Conservation (phyloP, 805 yeast species). For the Monosporozyma servazzii region DNA sequence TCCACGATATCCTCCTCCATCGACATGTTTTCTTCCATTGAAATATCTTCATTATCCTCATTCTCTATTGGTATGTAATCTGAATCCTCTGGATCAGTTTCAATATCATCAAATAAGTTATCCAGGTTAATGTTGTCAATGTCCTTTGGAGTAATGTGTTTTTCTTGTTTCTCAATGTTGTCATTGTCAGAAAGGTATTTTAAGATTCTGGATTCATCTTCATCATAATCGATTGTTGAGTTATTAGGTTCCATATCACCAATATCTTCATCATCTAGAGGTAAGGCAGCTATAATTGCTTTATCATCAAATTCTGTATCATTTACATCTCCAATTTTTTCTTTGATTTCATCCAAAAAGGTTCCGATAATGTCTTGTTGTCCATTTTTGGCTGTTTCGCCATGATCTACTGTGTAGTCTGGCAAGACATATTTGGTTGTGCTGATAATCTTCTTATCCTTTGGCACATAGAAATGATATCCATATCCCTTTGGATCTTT, state of each 20-base stretch:
- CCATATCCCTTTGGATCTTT: too few species aligned
- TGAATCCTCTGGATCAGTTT: background rate
- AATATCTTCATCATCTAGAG: background rate
- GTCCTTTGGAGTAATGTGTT: background rate
- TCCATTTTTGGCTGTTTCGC: background rate
- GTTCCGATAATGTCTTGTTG: conserved; percentile 1
- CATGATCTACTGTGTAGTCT: background rate
- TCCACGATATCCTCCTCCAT: too few species aligned
- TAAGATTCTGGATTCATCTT: background rate
- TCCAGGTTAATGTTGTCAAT: background rate
- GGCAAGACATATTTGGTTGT: conserved; percentile 1
- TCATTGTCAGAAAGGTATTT: background rate
- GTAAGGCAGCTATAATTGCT: background rate
- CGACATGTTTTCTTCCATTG: too few species aligned
- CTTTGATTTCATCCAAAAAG: background rate
- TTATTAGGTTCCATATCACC: too few species aligned
- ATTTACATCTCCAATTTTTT: background rate
- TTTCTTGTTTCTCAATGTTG: background rate
- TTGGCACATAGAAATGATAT: too few species aligned
- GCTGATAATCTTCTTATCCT: background rate
- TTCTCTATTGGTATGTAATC: background rate
- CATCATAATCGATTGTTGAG: background rate
- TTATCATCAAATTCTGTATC: background rate
- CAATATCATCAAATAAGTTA: background rate
- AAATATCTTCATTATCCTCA: background rate